phyloP scores from a whole-genome alignment of 495 filamentous ascomycete species.

The Thozetella sp. region DNA sequence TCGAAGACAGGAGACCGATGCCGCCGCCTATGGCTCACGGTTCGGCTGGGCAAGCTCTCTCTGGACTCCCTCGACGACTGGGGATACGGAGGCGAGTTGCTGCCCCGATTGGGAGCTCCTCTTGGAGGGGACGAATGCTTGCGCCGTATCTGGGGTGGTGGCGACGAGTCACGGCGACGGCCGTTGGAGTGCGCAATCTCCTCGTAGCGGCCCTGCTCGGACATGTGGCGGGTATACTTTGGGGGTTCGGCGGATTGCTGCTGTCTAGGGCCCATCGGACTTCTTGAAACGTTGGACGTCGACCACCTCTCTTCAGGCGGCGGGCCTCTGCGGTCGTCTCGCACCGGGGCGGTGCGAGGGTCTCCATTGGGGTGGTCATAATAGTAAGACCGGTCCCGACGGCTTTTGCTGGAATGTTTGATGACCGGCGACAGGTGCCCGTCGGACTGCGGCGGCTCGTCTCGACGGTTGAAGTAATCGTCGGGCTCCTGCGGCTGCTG shows the following conservation, averaged over 20 bases:
- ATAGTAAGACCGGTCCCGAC: conserved; percentile 42
- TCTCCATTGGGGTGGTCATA: conserved; percentile 16
- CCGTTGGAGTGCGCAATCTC: not conserved
- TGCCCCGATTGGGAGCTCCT: conserved; percentile 9
- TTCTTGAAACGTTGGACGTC: conserved; percentile 7
- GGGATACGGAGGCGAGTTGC: conserved; percentile 25
- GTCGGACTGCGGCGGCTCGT: conserved; percentile 18
- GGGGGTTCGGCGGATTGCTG: conserved; percentile 20
- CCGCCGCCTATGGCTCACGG: conserved; percentile 13
- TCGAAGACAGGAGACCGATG: conserved; percentile 17
- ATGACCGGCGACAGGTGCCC: conserved; percentile 31
- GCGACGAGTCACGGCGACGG: conserved; percentile 16
- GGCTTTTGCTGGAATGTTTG: conserved; percentile 29
- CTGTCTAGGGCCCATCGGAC: conserved; percentile 23
- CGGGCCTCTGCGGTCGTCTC: conserved; percentile 11
- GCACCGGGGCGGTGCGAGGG: conserved; percentile 12
- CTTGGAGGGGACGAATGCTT: conserved; percentile 17
- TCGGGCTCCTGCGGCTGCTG: conserved; percentile 15
- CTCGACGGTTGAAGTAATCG: conserved; percentile 23
- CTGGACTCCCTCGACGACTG: conserved; percentile 6
- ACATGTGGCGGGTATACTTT: conserved; percentile 7
- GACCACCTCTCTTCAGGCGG: conserved; percentile 18
- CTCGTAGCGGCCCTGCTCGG: not conserved
- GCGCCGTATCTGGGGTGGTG: conserved; percentile 3
- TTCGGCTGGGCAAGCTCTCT: conserved; percentile 16